phyloP scores from a whole-genome alignment of 495 filamentous ascomycete species.

The Penicillium manginii region DNA sequence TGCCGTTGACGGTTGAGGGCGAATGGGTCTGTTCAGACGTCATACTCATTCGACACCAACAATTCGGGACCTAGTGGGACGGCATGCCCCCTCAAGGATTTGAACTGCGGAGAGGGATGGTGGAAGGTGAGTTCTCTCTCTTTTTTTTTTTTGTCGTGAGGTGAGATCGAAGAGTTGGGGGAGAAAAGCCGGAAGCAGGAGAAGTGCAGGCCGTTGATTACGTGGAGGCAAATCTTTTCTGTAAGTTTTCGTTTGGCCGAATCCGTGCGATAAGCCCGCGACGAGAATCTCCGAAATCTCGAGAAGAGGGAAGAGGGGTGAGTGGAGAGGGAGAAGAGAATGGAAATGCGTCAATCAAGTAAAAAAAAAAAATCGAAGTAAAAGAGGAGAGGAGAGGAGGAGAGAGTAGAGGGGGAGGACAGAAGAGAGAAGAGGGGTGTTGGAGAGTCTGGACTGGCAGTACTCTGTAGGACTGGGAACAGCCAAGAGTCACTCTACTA shows the following conservation, averaged over 20 bases:
- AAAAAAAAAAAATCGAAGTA: slow-evolving; percentile 20
- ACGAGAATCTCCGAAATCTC: background rate
- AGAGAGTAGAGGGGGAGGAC: slow-evolving; percentile 27
- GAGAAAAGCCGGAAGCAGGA: background rate
- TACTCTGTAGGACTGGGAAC: slow-evolving; percentile 1
- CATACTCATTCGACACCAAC: slow-evolving; percentile 40
- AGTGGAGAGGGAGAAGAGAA: slow-evolving; percentile 12
- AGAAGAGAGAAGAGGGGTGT: slow-evolving; percentile 2
- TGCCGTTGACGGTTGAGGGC: slow-evolving; percentile 25
- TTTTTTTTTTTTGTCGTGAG: background rate
- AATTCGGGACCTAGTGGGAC: slow-evolving; percentile 34
- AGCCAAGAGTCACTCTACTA: no score
- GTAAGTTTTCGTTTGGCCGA: slow-evolving; percentile 28
- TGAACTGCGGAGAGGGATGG: background rate
- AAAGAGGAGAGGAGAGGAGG: slow-evolving; percentile 1
- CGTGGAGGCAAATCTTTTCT: slow-evolving; percentile 36
- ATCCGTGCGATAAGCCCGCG: slow-evolving; percentile 28
- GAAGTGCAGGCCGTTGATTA: slow-evolving; percentile 16
- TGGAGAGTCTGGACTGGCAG: slow-evolving; percentile 28
- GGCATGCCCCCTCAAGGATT: slow-evolving; percentile 36
- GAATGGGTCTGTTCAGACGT: slow-evolving; percentile 47
- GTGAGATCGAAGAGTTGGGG: background rate
- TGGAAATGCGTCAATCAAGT: slow-evolving; percentile 20
- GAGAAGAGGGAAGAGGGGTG: slow-evolving; percentile 4
- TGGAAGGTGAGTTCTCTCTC: background rate